phyloP scores from a whole-genome alignment of 2,329 filamentous ascomycete genomes.

The Microcera coccophila region DNA sequence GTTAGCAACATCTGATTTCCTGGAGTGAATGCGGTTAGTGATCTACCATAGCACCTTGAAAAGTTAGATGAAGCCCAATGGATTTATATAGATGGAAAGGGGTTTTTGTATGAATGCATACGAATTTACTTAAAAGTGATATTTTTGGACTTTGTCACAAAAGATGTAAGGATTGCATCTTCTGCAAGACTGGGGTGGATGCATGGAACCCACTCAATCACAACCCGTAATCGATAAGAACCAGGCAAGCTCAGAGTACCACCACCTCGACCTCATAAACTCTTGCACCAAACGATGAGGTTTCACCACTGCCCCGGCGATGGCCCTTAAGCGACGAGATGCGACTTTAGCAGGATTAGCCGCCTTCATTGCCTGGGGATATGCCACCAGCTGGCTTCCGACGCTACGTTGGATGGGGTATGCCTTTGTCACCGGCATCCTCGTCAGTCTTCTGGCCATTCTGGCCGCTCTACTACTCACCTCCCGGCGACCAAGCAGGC shows the following conservation, averaged over 20 bases:
- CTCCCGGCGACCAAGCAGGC: constrained; percentile 48
- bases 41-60: no score
- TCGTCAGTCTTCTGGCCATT: constrained; percentile 53
- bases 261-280: constrained; percentile 15
- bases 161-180: constrained; percentile 1
- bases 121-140: no score
- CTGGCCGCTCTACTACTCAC: constrained; percentile 52
- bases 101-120: no score
- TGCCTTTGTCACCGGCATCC: constrained; percentile 69
- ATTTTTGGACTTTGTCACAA: no score
- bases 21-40: no score
- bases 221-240: constrained; percentile 18
- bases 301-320: constrained; percentile 36
- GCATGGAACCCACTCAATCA: constrained; percentile 13
- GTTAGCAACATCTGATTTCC: no score
- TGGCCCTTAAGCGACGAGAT: constrained; percentile 73
- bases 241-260: constrained; percentile 13
- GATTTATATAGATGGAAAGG: no score
- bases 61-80: no score
- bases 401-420: constrained; percentile 79
- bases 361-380: constrained; percentile 82
- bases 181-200: constrained; percentile 16
- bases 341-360: constrained; percentile 63
- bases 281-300: constrained; percentile 29
- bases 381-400: constrained; percentile 78